Conservation (phyloP, 331 rosid genomes). For the Acacia concinna region DNA sequence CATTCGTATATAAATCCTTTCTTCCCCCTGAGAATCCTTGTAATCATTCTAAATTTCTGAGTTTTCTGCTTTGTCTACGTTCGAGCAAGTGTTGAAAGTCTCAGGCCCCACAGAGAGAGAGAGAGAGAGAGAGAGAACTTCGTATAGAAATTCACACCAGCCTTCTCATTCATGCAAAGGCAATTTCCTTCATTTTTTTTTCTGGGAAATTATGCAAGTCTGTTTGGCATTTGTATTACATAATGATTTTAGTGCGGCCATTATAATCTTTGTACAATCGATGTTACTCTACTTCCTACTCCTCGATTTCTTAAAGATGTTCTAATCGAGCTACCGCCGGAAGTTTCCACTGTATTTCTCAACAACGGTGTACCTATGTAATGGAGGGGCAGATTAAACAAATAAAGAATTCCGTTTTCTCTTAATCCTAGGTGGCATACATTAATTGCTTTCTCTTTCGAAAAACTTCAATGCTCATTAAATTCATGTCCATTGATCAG, state of each 20-base stretch:
- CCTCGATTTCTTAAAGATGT: not conserved
- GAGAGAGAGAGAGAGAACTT: not conserved
- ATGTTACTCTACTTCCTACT: not conserved
- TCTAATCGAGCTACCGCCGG: not conserved
- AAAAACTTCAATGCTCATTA: constrained; percentile 11
- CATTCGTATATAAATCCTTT: not conserved
- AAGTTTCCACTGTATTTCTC: not conserved
- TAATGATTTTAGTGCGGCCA: not conserved
- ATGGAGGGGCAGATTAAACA: not conserved
- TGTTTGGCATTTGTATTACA: constrained; percentile 3
- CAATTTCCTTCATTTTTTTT: constrained; percentile 27
- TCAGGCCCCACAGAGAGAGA: not conserved
- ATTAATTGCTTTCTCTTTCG: not conserved
- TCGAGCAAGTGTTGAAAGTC: constrained; percentile 26
- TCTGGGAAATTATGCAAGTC: not conserved
- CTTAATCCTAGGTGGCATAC: not conserved
- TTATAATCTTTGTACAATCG: not conserved
- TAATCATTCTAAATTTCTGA: constrained; percentile 28
- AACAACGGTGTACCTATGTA: not conserved
- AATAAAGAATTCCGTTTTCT: not conserved
- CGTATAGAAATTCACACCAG: constrained; percentile 24
- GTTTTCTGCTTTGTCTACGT: constrained; percentile 31
- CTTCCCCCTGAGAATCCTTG: not conserved
- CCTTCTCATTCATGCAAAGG: constrained; percentile 41
- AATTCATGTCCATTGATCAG: constrained; percentile 35